phyloP scores from a whole-genome alignment of 2,329 filamentous ascomycete genomes.

The Aspergillus sp. region DNA sequence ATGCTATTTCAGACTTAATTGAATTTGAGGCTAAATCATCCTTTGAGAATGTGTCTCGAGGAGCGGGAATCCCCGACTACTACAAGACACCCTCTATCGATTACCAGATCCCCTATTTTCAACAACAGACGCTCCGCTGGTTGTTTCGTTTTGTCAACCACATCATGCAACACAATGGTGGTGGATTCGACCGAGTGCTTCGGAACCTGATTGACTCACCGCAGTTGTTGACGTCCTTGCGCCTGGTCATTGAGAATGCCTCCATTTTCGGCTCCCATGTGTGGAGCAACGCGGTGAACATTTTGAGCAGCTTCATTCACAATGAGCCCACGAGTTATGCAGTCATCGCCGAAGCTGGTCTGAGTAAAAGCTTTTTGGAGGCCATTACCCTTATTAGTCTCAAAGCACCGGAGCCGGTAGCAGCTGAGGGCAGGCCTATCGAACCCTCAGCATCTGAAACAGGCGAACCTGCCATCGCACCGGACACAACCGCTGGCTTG shows the following conservation, averaged over 20 bases:
- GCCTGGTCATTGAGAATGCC: conserved; percentile 79
- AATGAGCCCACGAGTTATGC: conserved; percentile 98
- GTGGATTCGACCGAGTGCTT: conserved; percentile 85
- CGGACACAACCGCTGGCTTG: conserved; percentile 29
- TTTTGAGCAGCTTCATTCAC: conserved; percentile 95
- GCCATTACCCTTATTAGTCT: conserved; percentile 65
- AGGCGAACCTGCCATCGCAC: conserved; percentile 42
- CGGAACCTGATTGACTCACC: conserved; percentile 95
- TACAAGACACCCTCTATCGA: conserved; percentile 84
- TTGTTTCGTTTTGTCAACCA: conserved; percentile 96
- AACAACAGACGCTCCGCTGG: conserved; percentile 92
- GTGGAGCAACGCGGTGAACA: conserved; percentile 92
- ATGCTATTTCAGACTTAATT: conserved; percentile 86
- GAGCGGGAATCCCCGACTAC: conserved; percentile 71
- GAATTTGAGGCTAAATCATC: conserved; percentile 76
- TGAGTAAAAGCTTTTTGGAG: conserved; percentile 84
- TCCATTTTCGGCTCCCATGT: conserved; percentile 85
- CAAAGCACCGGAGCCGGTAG: conserved; percentile 38
- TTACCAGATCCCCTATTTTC: conserved; percentile 89
- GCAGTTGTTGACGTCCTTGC: conserved; percentile 76
- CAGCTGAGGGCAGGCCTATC: conserved; percentile 30
- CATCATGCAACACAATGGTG: conserved; percentile 81
- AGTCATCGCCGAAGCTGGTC: conserved; percentile 89
- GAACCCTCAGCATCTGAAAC: conserved; percentile 27
- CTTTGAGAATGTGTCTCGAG: conserved; percentile 66